phyloP scores from a whole-genome alignment of 371 early-diverging fungal genomes.

The Capillidium rhysosporum region DNA sequence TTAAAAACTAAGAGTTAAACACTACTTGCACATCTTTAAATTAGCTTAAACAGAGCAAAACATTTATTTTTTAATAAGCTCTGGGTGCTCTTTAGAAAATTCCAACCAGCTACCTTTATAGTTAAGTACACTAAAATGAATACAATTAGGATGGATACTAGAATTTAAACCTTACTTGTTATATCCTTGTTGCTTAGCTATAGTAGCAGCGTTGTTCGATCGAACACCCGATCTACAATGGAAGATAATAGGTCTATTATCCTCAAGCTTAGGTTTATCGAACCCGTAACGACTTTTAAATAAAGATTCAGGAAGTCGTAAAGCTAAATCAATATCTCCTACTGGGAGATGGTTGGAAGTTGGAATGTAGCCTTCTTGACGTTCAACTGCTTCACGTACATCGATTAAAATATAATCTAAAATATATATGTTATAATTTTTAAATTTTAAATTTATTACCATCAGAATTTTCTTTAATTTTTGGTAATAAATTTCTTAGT shows the following conservation, averaged over 20 bases:
- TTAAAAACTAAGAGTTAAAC: no score
- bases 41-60: no score
- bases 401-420: slow-evolving; percentile 21
- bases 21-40: no score
- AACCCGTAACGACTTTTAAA: slow-evolving; percentile 16
- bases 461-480: no score
- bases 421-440: no score
- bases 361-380: slow-evolving; percentile 24
- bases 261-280: slow-evolving; percentile 11
- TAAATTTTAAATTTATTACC: no score
- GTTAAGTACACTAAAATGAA: slow-evolving; percentile 14
- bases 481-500: no score
- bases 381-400: slow-evolving; percentile 26
- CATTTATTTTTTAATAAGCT: neutral
- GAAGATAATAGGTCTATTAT: slow-evolving; percentile 22
- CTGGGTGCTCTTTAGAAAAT: slow-evolving; percentile 11
- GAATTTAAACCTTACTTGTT: neutral
- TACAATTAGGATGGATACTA: neutral
- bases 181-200: slow-evolving; percentile 14
- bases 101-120: slow-evolving; percentile 33
- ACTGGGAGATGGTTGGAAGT: slow-evolving; percentile 27
- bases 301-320: slow-evolving; percentile 16
- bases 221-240: slow-evolving; percentile 28
- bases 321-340: slow-evolving; percentile 21
- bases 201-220: slow-evolving; percentile 22